phyloP scores from a whole-genome alignment of 2,329 filamentous ascomycete genomes.

The Alternaria arborescens region DNA sequence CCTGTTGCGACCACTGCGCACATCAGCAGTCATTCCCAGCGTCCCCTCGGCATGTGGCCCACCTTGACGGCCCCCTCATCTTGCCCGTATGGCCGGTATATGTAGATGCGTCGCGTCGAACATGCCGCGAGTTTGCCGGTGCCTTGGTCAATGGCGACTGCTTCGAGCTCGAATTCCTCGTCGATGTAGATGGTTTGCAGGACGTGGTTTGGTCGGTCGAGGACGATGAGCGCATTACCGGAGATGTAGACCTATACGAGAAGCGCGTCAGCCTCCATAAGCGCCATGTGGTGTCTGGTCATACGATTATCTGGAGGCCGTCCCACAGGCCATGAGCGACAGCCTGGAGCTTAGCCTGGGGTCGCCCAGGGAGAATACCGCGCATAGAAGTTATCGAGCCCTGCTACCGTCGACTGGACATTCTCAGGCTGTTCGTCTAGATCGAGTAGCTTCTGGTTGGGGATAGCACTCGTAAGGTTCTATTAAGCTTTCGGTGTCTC shows the following conservation, averaged over 20 bases:
- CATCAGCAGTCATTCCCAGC: slow-evolving; percentile 33
- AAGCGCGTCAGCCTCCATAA: slow-evolving; percentile 16
- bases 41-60: slow-evolving; percentile 31
- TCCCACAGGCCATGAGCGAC: slow-evolving; percentile 78
- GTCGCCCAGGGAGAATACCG: slow-evolving; percentile 80
- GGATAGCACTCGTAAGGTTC: neutral
- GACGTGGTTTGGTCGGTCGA: slow-evolving; percentile 76
- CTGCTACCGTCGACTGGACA: slow-evolving; percentile 31
- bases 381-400: slow-evolving; percentile 63
- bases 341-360: slow-evolving; percentile 79
- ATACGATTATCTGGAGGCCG: slow-evolving; percentile 74
- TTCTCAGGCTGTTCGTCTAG: neutral
- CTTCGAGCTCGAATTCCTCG: slow-evolving; percentile 72
- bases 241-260: slow-evolving; percentile 79
- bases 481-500: slow-evolving; percentile 6
- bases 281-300: slow-evolving; percentile 35
- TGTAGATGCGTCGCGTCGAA: slow-evolving; percentile 70
- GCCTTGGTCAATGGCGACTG: slow-evolving; percentile 80
- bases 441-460: neutral
- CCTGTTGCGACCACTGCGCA: slow-evolving; percentile 68
- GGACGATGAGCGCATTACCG: slow-evolving; percentile 84
- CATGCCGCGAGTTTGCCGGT: slow-evolving; percentile 87
- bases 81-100: slow-evolving; percentile 79
- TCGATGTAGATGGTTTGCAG: slow-evolving; percentile 93
- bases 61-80: slow-evolving; percentile 79